phyloP scores from a whole-genome alignment of 306 rosid genomes.

The Erythrophleum fordii region DNA sequence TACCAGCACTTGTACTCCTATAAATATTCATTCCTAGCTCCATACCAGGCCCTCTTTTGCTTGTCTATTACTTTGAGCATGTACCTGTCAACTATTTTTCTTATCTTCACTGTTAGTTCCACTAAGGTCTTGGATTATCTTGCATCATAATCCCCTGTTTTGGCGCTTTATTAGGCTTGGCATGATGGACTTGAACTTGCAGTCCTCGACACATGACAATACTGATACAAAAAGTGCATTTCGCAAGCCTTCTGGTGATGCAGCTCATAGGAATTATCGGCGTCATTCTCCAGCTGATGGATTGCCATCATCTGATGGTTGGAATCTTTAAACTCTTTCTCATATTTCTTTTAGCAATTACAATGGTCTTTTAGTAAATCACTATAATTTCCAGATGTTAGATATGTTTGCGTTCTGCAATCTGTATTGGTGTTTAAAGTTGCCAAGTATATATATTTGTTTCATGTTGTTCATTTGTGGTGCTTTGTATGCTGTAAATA shows the following conservation, averaged over 20 bases:
- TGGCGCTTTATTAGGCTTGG: constrained; percentile 40
- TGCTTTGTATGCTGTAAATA: constrained; percentile 30
- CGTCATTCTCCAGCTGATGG: constrained; percentile 72
- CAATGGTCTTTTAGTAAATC: constrained; percentile 19
- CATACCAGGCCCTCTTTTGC: background rate
- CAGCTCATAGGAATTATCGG: constrained; percentile 77
- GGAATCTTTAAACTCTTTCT: constrained; percentile 42
- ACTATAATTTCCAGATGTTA: background rate
- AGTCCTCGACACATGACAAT: constrained; percentile 36
- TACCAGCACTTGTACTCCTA: background rate
- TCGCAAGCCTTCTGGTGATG: constrained; percentile 75
- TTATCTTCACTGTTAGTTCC: constrained; percentile 7
- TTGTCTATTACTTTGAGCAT: background rate
- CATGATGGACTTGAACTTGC: constrained; percentile 62
- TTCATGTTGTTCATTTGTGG: constrained; percentile 9
- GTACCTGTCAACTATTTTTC: background rate
- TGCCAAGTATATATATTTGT: background rate
- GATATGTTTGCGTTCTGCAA: constrained; percentile 11
- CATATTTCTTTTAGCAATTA: constrained; percentile 31
- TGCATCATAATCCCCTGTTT: constrained; percentile 26
- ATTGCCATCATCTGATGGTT: constrained; percentile 76
- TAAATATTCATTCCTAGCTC: background rate
- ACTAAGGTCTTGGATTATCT: constrained; percentile 1
- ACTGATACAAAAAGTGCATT: constrained; percentile 60
- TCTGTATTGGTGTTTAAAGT: background rate